Percentiles rank a stretch among this genome's conserved stretches.
These are phyloP conservation scores for Termitomyces sp. DNA, from an alignment of 768 basidiomycete species.

Conservation along the genomic window DNA sequence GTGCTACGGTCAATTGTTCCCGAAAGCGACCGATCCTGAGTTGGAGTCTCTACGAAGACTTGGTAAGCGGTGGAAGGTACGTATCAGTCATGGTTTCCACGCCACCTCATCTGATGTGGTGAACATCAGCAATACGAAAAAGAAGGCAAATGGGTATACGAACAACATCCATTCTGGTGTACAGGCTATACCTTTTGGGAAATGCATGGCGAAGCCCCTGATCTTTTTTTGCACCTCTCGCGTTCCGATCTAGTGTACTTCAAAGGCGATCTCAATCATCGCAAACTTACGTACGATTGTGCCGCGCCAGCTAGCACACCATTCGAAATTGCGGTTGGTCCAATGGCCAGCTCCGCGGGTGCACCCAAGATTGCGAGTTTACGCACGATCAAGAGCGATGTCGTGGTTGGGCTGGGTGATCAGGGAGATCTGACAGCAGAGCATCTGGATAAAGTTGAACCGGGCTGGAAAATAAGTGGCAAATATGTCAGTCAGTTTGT, in stretches of 20 bases:
- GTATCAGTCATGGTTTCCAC: not conserved
- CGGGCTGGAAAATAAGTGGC: conserved; percentile 96
- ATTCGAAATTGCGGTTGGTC: conserved; percentile 87
- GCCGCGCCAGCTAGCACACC: conserved; percentile 83
- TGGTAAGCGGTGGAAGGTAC: conserved; percentile 86
- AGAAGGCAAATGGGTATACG: conserved; percentile 91
- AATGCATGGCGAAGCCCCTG: conserved; percentile 75
- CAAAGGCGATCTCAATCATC: conserved; percentile 94
- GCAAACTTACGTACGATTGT: conserved; percentile 85
- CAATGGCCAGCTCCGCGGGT: conserved; percentile 84
- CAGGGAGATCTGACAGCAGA: conserved; percentile 70
- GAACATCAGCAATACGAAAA: conserved; percentile 74
- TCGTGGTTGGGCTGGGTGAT: conserved; percentile 80
- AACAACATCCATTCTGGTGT: conserved; percentile 93
- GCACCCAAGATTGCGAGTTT: conserved; percentile 84
- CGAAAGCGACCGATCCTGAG: conserved; percentile 74
- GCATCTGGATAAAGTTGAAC: conserved; percentile 76
- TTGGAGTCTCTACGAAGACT: conserved; percentile 75
- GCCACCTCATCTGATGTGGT: not conserved
- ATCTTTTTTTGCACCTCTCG: conserved; percentile 88
- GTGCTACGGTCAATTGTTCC: conserved; percentile 92
- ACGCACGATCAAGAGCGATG: conserved; percentile 92
- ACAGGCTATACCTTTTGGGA: conserved; percentile 97
- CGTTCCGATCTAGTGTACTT: conserved; percentile 88
- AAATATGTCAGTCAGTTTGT: conserved; percentile 72